Percentiles rank a stretch among this genome's conserved stretches.
These are phyloP conservation scores for Cymodocea nodosa DNA, from an alignment of 116 monocot species.

Conservation along the genomic window DNA sequence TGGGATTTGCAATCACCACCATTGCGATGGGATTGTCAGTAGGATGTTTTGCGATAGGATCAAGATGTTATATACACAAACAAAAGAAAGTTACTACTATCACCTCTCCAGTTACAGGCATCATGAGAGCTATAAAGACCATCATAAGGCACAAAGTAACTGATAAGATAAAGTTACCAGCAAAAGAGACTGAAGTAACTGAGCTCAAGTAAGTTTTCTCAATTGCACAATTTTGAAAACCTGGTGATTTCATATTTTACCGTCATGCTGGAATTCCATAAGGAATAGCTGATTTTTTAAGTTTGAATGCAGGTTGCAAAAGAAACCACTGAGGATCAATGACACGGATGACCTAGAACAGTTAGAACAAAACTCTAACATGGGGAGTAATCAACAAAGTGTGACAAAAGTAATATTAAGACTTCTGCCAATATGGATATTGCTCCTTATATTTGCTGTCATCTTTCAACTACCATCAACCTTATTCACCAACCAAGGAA, in stretches of 20 bases:
- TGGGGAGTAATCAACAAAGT: neutral
- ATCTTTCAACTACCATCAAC: slow-evolving; percentile 86
- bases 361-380: neutral
- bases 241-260: neutral
- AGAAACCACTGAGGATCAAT: slow-evolving; percentile 32
- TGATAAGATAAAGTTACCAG: slow-evolving; percentile 16
- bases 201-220: slow-evolving; percentile 18
- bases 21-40: slow-evolving; percentile 54
- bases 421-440: slow-evolving; percentile 62
- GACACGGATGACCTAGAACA: slow-evolving; percentile 3
- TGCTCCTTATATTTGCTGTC: slow-evolving; percentile 83
- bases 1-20: slow-evolving; percentile 71
- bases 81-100: slow-evolving; percentile 6
- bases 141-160: slow-evolving; percentile 3
- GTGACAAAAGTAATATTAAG: slow-evolving; percentile 32
- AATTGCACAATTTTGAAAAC: neutral
- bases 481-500: slow-evolving; percentile 91
- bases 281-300: neutral
- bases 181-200: neutral
- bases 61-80: slow-evolving; percentile 33
- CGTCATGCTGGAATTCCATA: neutral
- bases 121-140: slow-evolving; percentile 15
- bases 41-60: slow-evolving; percentile 33
- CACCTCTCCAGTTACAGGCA: slow-evolving; percentile 8
- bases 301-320: slow-evolving; percentile 40